Percentiles rank a stretch among this genome's conserved stretches.
Conservation (phyloP, 257 asterid species). For the Cruciata laevipes region DNA sequence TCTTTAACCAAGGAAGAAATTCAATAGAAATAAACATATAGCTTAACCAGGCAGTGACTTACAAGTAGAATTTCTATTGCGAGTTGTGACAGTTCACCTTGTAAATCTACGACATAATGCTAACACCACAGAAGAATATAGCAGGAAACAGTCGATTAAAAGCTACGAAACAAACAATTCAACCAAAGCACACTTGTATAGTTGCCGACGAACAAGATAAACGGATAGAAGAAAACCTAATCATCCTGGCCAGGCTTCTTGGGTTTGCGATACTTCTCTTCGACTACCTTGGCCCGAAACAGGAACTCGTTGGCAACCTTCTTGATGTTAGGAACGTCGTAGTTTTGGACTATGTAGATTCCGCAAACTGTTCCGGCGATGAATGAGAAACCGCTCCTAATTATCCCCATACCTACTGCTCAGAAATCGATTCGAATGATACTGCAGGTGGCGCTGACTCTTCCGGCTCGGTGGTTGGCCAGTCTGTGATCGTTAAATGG, state of each 20-base stretch:
- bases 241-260: conserved; percentile 39
- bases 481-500: background rate
- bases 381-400: conserved; percentile 29
- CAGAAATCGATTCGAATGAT: background rate
- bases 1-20: too few species aligned
- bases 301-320: conserved; percentile 30
- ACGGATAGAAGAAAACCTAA: conserved; percentile 4
- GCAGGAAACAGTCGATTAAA: background rate
- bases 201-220: background rate
- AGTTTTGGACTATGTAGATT: conserved; percentile 53
- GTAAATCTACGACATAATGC: background rate
- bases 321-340: conserved; percentile 41
- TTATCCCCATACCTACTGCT: conserved; percentile 17
- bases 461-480: background rate
- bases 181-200: background rate
- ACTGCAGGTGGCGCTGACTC: background rate
- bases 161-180: background rate
- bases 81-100: background rate
- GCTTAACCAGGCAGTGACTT: background rate
- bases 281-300: conserved; percentile 40
- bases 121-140: background rate
- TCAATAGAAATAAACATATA: background rate
- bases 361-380: conserved; percentile 31
- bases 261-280: conserved; percentile 57
- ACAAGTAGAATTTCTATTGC: background rate